Percentiles rank a stretch among this genome's conserved stretches.
phyloP scores from a whole-genome alignment of 2,329 filamentous ascomycete genomes.

The Geosmithia morbida region DNA sequence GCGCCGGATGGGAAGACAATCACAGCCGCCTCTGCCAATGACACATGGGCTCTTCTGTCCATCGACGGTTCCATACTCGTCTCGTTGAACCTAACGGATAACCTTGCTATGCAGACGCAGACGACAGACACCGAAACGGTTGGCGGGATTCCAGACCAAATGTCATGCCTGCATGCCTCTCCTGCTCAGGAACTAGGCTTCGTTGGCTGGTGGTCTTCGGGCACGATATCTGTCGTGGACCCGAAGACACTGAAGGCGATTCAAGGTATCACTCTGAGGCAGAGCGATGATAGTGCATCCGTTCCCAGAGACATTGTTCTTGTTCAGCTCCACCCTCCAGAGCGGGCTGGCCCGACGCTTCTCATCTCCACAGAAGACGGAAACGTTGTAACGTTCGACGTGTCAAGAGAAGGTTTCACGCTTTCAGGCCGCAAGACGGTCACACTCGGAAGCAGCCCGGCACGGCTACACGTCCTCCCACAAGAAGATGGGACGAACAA shows the following conservation, averaged over 20 bases:
- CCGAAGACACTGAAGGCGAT: conserved; percentile 51
- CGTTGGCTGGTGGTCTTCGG: conserved; percentile 78
- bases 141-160: conserved; percentile 42
- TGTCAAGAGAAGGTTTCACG: conserved; percentile 45
- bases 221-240: conserved; percentile 60
- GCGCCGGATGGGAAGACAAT: conserved; percentile 40
- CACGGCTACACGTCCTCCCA: conserved; percentile 66
- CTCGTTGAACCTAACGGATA: conserved; percentile 47
- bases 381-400: conserved; percentile 69
- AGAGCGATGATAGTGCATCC: conserved; percentile 51
- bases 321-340: conserved; percentile 57
- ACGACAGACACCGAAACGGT: conserved; percentile 36
- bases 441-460: conserved; percentile 72
- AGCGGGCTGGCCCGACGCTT: conserved; percentile 50
- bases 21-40: conserved; percentile 65
- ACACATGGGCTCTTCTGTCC: conserved; percentile 55
- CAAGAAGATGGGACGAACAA: conserved; percentile 53
- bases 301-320: conserved; percentile 74
- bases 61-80: conserved; percentile 60
- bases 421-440: conserved; percentile 67
- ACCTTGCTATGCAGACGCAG: conserved; percentile 44
- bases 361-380: conserved; percentile 90
- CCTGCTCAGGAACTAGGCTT: conserved; percentile 47
- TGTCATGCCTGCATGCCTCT: conserved; percentile 70
- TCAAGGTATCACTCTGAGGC: conserved; percentile 46